Evolutionary conservation across 148 eudicot species (phyloP), one percentile per base, ranked within the genome.

Genomic region (Agrostemma githago): DNA sequence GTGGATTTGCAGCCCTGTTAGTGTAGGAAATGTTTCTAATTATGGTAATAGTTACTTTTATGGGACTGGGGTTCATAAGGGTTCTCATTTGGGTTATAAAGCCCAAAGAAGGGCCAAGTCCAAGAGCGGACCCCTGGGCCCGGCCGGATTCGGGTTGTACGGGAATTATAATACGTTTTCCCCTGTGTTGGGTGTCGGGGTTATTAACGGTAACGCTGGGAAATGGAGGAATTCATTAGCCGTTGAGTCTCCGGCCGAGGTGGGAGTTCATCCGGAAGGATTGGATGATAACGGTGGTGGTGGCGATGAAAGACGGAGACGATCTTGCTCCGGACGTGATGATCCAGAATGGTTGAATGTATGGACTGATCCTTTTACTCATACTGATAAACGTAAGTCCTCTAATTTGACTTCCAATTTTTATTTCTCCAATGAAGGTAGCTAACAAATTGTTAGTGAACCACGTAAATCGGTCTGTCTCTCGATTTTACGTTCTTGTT

Each of bases 1-100:
- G 78, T 94, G 98, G 98, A 94, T 94, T 74, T 89, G 85, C 11
- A 92, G 98, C 78, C 98, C 98, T 0, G 72, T 87, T 69, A 85
- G 88, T 6, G 81, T 77, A 2, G 80, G 66, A 0, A 80, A 84
- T 51, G 84, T 21, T 66, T 73, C 75, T 38, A 26, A 15, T 60
- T 42, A 44, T 75, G 34, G 64, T 79, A 78, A 66, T 10, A 48
- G 3, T 66, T 72, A 72, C 67, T 62, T 39, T 17, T 66, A 58
- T 60, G 79, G 72, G 15, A 34, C 72, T 16, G 84, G 66, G 59
- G 58, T 61, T 62, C 16, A 79, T 62, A 83, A 51, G 73, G 59
- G 62, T 59, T 19, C 82, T 8, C 77, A 74, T 1, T 34, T 80
- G 48, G 63, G 58, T 46, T 70, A 62, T 37, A n/a, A 59, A 38